A percentile compares a stretch with the other conserved stretches of the same genome.
Evolutionary conservation across 2,329 filamentous ascomycete genomes (phyloP).

Genomic region (Fusarium armeniacum): DNA sequence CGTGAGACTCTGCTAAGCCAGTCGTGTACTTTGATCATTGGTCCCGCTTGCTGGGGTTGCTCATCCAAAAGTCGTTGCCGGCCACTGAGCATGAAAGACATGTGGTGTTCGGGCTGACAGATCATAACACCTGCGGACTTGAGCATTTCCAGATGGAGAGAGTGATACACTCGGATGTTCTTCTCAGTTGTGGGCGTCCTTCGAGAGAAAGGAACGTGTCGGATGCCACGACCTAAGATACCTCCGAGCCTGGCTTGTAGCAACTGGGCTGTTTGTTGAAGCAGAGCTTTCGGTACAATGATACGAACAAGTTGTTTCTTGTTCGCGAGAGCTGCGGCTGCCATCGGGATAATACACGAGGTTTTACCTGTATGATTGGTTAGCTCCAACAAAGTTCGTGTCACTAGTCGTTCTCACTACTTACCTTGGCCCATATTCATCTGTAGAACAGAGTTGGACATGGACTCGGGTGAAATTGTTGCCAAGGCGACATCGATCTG

Average conservation of each 20-base stretch:
- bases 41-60: constrained; percentile 58
- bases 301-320: constrained; percentile 64
- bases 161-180: constrained; percentile 53
- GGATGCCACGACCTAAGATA: constrained; percentile 65
- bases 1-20: constrained; percentile 66
- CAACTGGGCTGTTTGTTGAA: constrained; percentile 70
- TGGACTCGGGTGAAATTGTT: constrained; percentile 68
- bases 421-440: constrained; percentile 76
- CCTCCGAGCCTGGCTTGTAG: constrained; percentile 69
- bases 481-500: constrained; percentile 74
- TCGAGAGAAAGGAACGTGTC: constrained; percentile 71
- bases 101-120: constrained; percentile 72
- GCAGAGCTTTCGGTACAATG: constrained; percentile 69
- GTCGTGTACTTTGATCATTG: constrained; percentile 66
- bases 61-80: constrained; percentile 68
- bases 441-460: constrained; percentile 71
- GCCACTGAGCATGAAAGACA: constrained; percentile 75
- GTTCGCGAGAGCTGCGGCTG: constrained; percentile 61
- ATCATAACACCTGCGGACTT: constrained; percentile 67
- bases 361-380: constrained; percentile 63
- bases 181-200: constrained; percentile 54
- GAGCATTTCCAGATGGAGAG: constrained; percentile 57
- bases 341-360: constrained; percentile 69
- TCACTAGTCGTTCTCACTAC: background rate
- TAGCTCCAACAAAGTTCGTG: background rate